Percentiles rank a stretch among this genome's conserved stretches.
These are phyloP conservation scores for Diutina scorzettiae DNA, from an alignment of 1,139 yeast genomes.

Conservation along the genomic window DNA sequence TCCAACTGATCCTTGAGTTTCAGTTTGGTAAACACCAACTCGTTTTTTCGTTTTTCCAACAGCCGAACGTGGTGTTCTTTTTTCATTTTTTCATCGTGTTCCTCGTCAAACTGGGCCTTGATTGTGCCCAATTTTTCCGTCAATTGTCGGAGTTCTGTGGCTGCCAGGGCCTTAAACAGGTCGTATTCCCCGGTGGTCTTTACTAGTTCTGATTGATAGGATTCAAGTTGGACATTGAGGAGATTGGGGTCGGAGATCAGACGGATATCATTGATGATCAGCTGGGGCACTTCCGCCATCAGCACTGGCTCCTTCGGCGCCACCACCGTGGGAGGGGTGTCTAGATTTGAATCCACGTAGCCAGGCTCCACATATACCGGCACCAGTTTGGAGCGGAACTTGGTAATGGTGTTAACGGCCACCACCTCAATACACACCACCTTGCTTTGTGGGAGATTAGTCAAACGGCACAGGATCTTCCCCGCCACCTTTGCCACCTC, in stretches of 20 bases:
- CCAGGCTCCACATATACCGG: slow-evolving; percentile 16
- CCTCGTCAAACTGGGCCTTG: slow-evolving; percentile 21
- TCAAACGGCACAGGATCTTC: slow-evolving; percentile 26
- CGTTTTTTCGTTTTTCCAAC: slow-evolving; percentile 22
- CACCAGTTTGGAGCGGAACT: slow-evolving; percentile 24
- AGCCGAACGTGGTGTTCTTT: slow-evolving; percentile 23
- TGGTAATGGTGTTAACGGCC: slow-evolving; percentile 26
- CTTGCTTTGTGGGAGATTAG: slow-evolving; percentile 19
- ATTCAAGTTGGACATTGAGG: slow-evolving; percentile 16
- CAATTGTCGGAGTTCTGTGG: slow-evolving; percentile 16
- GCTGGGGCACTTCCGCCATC: slow-evolving; percentile 8
- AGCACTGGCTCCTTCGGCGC: slow-evolving; percentile 8
- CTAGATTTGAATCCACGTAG: neutral
- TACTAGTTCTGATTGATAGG: slow-evolving; percentile 20
- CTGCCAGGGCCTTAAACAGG: slow-evolving; percentile 13
- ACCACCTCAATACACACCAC: slow-evolving; percentile 27
- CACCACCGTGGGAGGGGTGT: neutral
- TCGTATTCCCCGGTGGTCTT: slow-evolving; percentile 17
- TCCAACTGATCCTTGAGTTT: slow-evolving; percentile 21
- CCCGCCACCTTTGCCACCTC: slow-evolving; percentile 27
- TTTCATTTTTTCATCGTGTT: slow-evolving; percentile 19
- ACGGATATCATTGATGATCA: slow-evolving; percentile 13
- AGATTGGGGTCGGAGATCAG: slow-evolving; percentile 12
- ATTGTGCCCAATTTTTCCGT: slow-evolving; percentile 13
- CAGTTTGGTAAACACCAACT: slow-evolving; percentile 20